phyloP scores from a whole-genome alignment of 345 rosid genomes.

The Brassica cretica region DNA sequence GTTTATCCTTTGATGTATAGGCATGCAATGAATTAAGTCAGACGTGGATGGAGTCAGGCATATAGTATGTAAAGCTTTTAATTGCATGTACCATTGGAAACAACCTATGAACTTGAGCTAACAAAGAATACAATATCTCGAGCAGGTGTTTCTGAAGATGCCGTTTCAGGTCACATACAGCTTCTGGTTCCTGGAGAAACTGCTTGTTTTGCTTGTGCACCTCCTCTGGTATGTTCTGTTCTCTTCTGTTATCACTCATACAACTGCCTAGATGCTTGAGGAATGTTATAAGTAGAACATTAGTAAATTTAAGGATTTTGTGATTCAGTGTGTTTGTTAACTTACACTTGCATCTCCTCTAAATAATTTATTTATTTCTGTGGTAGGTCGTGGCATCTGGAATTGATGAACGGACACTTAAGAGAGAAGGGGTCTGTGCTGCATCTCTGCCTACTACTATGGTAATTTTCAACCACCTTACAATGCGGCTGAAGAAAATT shows the following conservation, averaged over 20 bases:
- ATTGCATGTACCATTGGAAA: background rate
- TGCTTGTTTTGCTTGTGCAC: slow-evolving; percentile 99
- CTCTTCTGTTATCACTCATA: too few relatives aligned
- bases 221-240: slow-evolving; percentile 92
- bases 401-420: slow-evolving; percentile 90
- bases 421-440: slow-evolving; percentile 96
- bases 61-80: slow-evolving; percentile 19
- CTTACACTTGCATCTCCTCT: slow-evolving; percentile 2
- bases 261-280: background rate
- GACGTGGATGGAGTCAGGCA: slow-evolving; percentile 98
- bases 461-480: slow-evolving; percentile 47
- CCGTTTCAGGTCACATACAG: slow-evolving; percentile 97
- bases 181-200: slow-evolving; percentile 92
- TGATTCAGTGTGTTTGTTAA: slow-evolving; percentile 1
- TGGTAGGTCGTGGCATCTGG: slow-evolving; percentile 93
- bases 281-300: slow-evolving; percentile 12
- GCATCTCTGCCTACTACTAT: slow-evolving; percentile 94
- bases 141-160: slow-evolving; percentile 98
- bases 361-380: slow-evolving; percentile 1
- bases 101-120: slow-evolving; percentile 5
- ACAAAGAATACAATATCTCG: slow-evolving; percentile 9
- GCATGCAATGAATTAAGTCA: slow-evolving; percentile 94
- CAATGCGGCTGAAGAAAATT: background rate
- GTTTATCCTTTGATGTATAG: slow-evolving; percentile 43
- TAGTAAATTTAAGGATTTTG: background rate